Conservation (phyloP, 495 filamentous ascomycete species). For the Talaromyces ruber region DNA sequence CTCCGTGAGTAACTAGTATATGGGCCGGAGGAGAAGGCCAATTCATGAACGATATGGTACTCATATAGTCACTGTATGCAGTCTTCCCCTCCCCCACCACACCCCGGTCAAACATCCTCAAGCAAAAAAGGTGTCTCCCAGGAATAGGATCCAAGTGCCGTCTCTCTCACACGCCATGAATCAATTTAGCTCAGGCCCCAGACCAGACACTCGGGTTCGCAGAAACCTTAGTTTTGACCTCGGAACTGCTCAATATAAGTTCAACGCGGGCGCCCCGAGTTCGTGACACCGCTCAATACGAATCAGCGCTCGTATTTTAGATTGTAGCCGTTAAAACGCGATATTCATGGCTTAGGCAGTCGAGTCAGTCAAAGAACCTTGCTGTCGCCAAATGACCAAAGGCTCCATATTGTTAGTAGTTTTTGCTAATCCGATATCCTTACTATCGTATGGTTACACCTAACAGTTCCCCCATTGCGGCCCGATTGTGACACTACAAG, state of each 20-base stretch:
- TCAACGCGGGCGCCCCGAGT: background rate
- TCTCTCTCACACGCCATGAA: background rate
- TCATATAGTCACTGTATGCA: background rate
- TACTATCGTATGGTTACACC: background rate
- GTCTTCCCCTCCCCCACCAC: background rate
- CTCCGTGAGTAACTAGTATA: background rate
- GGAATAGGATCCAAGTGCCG: background rate
- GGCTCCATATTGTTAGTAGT: background rate
- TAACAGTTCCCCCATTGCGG: background rate
- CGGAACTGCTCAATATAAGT: background rate
- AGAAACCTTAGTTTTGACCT: background rate
- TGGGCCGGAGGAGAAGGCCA: background rate
- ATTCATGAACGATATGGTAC: background rate
- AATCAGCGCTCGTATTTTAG: background rate
- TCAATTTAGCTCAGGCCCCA: background rate
- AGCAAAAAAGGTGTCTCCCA: background rate
- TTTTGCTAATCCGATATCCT: background rate
- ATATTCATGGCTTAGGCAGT: background rate
- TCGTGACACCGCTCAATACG: background rate
- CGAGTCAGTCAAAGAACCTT: background rate
- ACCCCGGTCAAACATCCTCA: background rate
- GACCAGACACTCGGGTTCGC: background rate
- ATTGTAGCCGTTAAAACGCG: background rate
- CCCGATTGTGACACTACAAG: background rate
- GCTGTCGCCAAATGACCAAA: background rate